These are phyloP conservation scores for Trypanosoma conorhini DNA, from an alignment of 208 protist species.

Conservation along the genomic window DNA sequence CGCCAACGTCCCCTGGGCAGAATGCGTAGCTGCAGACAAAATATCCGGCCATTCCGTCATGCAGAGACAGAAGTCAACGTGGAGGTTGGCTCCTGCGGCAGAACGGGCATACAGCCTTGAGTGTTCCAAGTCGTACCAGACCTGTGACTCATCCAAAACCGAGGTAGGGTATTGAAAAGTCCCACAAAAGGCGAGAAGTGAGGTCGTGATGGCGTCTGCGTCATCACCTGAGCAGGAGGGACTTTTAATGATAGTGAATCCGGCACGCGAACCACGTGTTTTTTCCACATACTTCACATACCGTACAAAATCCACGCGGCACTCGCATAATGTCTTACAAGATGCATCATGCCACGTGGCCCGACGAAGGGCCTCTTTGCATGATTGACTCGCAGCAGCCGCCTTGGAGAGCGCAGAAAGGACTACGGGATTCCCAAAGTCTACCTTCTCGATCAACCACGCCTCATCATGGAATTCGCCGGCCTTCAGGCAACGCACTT, in stretches of 20 bases:
- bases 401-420: constrained; percentile 36
- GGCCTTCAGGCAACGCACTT: neutral
- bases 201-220: constrained; percentile 36
- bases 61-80: constrained; percentile 60
- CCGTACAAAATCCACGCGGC: constrained; percentile 46
- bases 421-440: constrained; percentile 44
- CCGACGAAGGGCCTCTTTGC: constrained; percentile 18
- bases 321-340: constrained; percentile 36
- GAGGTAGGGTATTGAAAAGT: constrained; percentile 53
- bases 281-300: constrained; percentile 59
- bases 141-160: constrained; percentile 50
- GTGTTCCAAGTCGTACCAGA: constrained; percentile 30
- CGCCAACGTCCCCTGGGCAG: neutral
- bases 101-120: constrained; percentile 41
- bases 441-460: constrained; percentile 43
- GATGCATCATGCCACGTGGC: constrained; percentile 16
- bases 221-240: constrained; percentile 21
- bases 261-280: constrained; percentile 50
- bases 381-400: constrained; percentile 16
- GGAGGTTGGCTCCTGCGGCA: constrained; percentile 13
- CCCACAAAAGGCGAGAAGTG: constrained; percentile 32
- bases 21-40: constrained; percentile 20
- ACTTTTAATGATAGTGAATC: constrained; percentile 54
- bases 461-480: constrained; percentile 51
- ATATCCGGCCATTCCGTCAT: constrained; percentile 59